Evolutionary conservation across 345 rosid species (phyloP), one percentile per base, ranked within the genome.

Genomic region (Populus alba): DNA sequence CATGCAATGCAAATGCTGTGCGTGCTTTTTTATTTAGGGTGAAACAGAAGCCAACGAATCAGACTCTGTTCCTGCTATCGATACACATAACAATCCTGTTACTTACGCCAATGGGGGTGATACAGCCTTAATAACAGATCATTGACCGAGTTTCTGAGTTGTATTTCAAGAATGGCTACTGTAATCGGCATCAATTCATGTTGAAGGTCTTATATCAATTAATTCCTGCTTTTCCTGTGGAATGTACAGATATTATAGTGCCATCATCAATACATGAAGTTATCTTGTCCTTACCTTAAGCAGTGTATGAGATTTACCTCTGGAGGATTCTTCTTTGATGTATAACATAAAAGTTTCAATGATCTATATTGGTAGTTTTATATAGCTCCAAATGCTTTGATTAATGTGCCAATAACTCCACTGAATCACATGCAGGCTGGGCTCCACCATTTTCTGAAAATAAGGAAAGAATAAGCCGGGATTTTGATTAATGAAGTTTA

Each of bases 11-110:
- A 61, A 62, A 43, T 37, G 33, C 25, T 41, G 41, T 45, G 6
- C 22, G 59, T n/a, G 62, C 75, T 29, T 25, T 20, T 63, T 55
- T 38, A 67, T 68, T 25, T 71, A 89, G 95, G 84, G 84, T 43
- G 95, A 86, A 80, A 83, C 84, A 37, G 91, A 86, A 85, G 83
- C 81, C 31, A 88, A 83, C 72, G 88, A 83, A 69, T 79, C 87
- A 1, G 90, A 83, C 70, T 72, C 84, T 39, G 87, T 90, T 73
- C 78, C 79, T 69, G 80, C 83, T 23, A 66, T 82, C 53, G 85
- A 85, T 73, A 66, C 87, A 45, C 81, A 85, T 69, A 83, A 77
- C 79, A 85, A 74, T 57, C 73, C 83, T 71, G 85, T 86, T 80
- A 55, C 80, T 75, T 87, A 85, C 55, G 68, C 89, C 5, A 89